Conservation (phyloP, 805 yeast genomes). For the Zygoascus bituminiphila region DNA sequence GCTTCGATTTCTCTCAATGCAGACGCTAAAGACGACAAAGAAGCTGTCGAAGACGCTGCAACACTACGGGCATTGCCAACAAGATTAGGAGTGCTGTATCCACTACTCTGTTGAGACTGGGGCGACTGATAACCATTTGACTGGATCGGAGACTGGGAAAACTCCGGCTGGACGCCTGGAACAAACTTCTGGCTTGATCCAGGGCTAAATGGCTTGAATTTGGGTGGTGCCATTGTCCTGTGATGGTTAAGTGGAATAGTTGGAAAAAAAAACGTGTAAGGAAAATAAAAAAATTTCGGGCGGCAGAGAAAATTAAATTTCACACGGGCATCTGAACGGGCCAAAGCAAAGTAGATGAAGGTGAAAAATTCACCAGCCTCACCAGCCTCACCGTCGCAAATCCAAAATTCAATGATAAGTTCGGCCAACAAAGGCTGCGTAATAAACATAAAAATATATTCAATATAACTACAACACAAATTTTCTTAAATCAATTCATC, state of each 20-base stretch:
- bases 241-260: not conserved
- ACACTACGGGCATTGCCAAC: constrained; percentile 10
- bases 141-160: not conserved
- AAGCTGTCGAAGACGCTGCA: constrained; percentile 49
- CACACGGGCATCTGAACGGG: too few relatives aligned
- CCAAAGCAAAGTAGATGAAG: too few relatives aligned
- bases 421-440: too few relatives aligned
- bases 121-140: not conserved
- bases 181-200: not conserved
- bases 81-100: constrained; percentile 20
- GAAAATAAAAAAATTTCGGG: not conserved
- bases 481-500: not conserved
- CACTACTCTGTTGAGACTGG: constrained; percentile 7
- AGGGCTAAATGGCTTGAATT: constrained; percentile 9
- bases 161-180: not conserved
- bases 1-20: constrained; percentile 58
- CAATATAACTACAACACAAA: not conserved
- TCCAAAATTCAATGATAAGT: too few relatives aligned
- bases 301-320: too few relatives aligned
- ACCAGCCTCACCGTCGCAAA: too few relatives aligned
- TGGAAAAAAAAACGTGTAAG: not conserved
- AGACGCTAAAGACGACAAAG: constrained; percentile 65
- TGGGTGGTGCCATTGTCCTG: constrained; percentile 9
- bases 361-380: too few relatives aligned
- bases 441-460: not conserved